These are phyloP conservation scores for Leccinum uliginosum DNA, from an alignment of 768 basidiomycete genomes.

Conservation along the genomic window DNA sequence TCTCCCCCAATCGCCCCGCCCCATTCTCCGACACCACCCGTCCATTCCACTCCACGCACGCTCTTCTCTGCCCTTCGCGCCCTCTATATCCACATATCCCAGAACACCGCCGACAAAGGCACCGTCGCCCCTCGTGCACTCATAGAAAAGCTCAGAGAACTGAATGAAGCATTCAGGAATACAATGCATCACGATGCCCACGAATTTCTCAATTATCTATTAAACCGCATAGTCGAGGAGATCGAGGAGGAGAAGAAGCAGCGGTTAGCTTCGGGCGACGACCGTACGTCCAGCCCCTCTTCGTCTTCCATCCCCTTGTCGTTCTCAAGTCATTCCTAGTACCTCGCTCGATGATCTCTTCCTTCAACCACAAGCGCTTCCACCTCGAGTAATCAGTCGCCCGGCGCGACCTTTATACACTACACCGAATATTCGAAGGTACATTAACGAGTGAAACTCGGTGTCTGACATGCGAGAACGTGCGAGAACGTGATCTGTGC, in stretches of 20 bases:
- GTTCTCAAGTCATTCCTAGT: conserved; percentile 37
- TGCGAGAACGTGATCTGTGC: conserved; percentile 37
- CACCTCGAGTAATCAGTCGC: conserved; percentile 43
- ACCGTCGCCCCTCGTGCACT: conserved; percentile 87
- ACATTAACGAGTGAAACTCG: conserved; percentile 94
- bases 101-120: conserved; percentile 73
- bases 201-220: conserved; percentile 91
- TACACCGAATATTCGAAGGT: conserved; percentile 92
- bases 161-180: conserved; percentile 87
- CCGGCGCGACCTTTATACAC: conserved; percentile 75
- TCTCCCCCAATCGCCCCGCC: conserved; percentile 25
- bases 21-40: conserved; percentile 38
- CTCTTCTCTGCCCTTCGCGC: conserved; percentile 92
- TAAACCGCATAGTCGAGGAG: conserved; percentile 93
- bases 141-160: conserved; percentile 88
- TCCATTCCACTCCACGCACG: conserved; percentile 60
- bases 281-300: conserved; percentile 47
- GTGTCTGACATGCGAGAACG: conserved; percentile 96
- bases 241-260: conserved; percentile 68
- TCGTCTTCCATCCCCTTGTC: conserved; percentile 2
- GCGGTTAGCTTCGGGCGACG: conserved; percentile 48
- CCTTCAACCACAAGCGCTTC: conserved; percentile 47
- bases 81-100: conserved; percentile 81
- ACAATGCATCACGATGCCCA: conserved; percentile 98
- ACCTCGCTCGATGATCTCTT: conserved; percentile 54